A percentile compares a stretch with the other conserved stretches of the same genome.
These are phyloP conservation scores for Heterobasidion parviporum DNA, from an alignment of 1,284 basidiomycete genomes.

Conservation along the genomic window DNA sequence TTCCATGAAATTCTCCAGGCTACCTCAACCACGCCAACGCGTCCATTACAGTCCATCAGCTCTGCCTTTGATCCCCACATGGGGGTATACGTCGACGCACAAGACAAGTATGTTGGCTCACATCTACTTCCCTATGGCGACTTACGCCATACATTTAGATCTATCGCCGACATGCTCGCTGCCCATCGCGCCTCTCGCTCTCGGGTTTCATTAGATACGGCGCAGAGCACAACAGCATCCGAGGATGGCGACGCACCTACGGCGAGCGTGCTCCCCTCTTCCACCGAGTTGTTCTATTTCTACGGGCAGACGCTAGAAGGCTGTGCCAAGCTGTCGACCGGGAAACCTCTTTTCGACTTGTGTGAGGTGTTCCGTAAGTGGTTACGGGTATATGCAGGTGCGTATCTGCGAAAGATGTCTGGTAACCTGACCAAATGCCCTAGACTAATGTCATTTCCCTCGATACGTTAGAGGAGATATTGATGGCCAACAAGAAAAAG, in stretches of 20 bases:
- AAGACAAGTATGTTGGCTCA: conserved; percentile 66
- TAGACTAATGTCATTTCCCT: neutral
- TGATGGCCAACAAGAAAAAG: conserved; percentile 68
- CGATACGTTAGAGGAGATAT: conserved; percentile 62
- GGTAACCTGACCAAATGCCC: too few species aligned
- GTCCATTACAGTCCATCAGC: conserved; percentile 62
- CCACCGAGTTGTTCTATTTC: conserved; percentile 96
- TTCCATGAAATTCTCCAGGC: conserved; percentile 54
- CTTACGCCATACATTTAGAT: conserved; percentile 31
- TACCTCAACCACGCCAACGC: conserved; percentile 37
- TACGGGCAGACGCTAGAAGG: conserved; percentile 94
- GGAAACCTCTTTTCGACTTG: conserved; percentile 75
- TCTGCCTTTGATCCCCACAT: conserved; percentile 90
- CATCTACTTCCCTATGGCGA: too few species aligned
- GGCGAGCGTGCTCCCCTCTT: conserved; percentile 79
- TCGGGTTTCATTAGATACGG: conserved; percentile 62
- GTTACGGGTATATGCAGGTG: conserved; percentile 89
- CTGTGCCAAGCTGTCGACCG: conserved; percentile 81
- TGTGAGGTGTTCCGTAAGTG: conserved; percentile 84
- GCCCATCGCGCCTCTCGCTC: conserved; percentile 57
- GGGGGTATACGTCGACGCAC: conserved; percentile 90
- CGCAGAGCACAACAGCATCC: conserved; percentile 26
- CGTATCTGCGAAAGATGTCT: conserved; percentile 12
- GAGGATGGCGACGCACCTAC: conserved; percentile 44
- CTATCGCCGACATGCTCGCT: conserved; percentile 74